phyloP scores from a whole-genome alignment of 371 early-diverging fungal genomes.

The Lichtheimia corymbifera region DNA sequence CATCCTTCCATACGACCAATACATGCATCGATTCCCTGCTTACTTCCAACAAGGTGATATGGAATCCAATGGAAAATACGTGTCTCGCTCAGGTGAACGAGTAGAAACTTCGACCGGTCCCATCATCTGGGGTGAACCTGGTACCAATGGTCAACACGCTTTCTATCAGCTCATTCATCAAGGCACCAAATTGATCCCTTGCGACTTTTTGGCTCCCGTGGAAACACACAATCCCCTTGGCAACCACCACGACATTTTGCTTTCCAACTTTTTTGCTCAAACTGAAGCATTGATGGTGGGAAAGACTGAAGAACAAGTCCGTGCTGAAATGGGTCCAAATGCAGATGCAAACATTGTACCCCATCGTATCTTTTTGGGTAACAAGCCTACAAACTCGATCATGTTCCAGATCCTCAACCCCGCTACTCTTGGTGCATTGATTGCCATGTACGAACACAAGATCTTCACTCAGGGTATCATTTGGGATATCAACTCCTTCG shows the following conservation, averaged over 20 bases:
- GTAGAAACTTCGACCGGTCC: constrained; percentile 92
- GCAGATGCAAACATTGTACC: constrained; percentile 72
- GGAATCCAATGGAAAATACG: constrained; percentile 99
- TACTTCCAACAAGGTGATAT: constrained; percentile 99
- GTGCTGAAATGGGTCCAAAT: constrained; percentile 67
- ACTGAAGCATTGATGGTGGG: constrained; percentile 98
- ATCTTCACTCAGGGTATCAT: constrained; percentile 98
- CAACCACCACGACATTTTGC: constrained; percentile 90
- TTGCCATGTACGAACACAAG: constrained; percentile 99
- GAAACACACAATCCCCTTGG: constrained; percentile 88
- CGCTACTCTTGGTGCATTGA: constrained; percentile 90
- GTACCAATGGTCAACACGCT: constrained; percentile 99
- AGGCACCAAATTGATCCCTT: constrained; percentile 95
- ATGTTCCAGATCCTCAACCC: constrained; percentile 93
- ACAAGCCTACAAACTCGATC: constrained; percentile 97
- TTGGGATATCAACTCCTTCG: constrained; percentile 97
- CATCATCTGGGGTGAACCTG: constrained; percentile 99
- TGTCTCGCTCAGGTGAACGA: constrained; percentile 76
- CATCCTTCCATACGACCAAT: constrained; percentile 98
- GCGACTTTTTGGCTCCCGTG: constrained; percentile 96
- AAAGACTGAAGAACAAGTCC: constrained; percentile 78
- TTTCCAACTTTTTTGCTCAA: constrained; percentile 99
- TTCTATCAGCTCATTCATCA: constrained; percentile 99
- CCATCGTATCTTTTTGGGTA: constrained; percentile 95
- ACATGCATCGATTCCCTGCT: constrained; percentile 94